A percentile compares a stretch with the other conserved stretches of the same genome.
phyloP scores from a whole-genome alignment of 1,284 basidiomycete genomes.

The Ustanciosporium gigantosporum region DNA sequence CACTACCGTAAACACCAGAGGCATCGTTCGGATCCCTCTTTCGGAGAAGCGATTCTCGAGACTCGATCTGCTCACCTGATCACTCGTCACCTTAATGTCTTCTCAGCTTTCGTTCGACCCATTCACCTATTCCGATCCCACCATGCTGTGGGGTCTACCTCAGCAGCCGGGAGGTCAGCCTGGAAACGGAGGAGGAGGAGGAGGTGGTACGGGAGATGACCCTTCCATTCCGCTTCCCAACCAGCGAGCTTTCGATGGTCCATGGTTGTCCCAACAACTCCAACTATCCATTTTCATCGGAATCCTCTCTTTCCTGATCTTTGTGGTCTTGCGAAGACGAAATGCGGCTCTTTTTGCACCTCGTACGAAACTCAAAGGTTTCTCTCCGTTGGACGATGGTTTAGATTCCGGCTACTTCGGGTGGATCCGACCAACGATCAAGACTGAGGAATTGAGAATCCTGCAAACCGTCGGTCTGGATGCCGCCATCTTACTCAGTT shows the following conservation, averaged over 20 bases:
- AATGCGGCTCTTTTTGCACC: conserved; percentile 90
- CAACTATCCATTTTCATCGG: conserved; percentile 78
- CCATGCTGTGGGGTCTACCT: too few relatives aligned
- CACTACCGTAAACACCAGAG: too few relatives aligned
- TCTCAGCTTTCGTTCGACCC: too few relatives aligned
- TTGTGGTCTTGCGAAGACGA: conserved; percentile 81
- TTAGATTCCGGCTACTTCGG: conserved; percentile 81
- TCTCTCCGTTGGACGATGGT: conserved; percentile 80
- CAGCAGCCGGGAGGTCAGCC: too few relatives aligned
- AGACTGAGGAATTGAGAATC: conserved; percentile 88
- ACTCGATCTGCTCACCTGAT: too few relatives aligned
- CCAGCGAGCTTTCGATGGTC: conserved; percentile 65
- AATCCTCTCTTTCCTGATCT: conserved; percentile 76
- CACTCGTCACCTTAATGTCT: too few relatives aligned
- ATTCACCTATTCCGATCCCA: too few relatives aligned
- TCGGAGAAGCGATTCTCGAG: too few relatives aligned
- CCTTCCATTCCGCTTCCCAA: conserved; percentile 19
- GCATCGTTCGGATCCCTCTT: too few relatives aligned
- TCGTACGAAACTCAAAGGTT: conserved; percentile 90
- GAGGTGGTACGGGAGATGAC: too few relatives aligned
- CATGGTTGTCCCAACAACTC: conserved; percentile 91
- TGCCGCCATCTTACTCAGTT: conserved; percentile 89
- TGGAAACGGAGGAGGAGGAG: too few relatives aligned
- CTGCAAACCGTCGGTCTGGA: conserved; percentile 94
- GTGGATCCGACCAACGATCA: conserved; percentile 90